phyloP scores from a whole-genome alignment of 1,139 yeast genomes.

The Nadsonia starkeyi-henricii region DNA sequence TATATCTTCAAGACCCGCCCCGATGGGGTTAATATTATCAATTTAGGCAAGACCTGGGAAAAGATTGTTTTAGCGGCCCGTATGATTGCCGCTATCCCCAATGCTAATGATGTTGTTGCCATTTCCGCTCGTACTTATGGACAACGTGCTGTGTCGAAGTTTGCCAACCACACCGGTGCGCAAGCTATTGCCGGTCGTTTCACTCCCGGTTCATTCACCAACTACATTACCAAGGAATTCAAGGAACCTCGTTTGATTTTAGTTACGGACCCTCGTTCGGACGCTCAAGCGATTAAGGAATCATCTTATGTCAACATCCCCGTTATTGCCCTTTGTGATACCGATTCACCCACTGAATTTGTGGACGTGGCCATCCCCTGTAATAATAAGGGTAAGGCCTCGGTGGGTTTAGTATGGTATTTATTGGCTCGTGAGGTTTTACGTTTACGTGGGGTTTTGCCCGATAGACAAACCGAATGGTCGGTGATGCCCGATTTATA shows the following conservation, averaged over 20 bases:
- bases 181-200: conserved; percentile 99
- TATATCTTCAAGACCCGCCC: conserved; percentile 99
- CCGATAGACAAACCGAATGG: conserved; percentile 97
- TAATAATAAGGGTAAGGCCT: conserved; percentile 99
- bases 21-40: conserved; percentile 98
- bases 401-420: conserved; percentile 99
- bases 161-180: conserved; percentile 99
- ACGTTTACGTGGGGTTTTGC: conserved; percentile 96
- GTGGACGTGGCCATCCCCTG: conserved; percentile 99
- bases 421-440: conserved; percentile 97
- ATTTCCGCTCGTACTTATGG: conserved; percentile 99
- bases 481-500: conserved; percentile 99
- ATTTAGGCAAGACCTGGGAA: conserved; percentile 99
- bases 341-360: conserved; percentile 97
- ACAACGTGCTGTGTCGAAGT: conserved; percentile 99
- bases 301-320: conserved; percentile 99
- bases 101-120: conserved; percentile 96
- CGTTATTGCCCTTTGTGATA: conserved; percentile 96
- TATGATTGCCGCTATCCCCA: conserved; percentile 98
- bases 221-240: conserved; percentile 99
- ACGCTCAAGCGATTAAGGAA: conserved; percentile 99
- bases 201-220: conserved; percentile 99
- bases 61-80: conserved; percentile 99
- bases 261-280: conserved; percentile 99
- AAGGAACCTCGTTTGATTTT: conserved; percentile 99